A percentile compares a stretch with the other conserved stretches of the same genome.
These are phyloP conservation scores for Ophiostoma himal-ulmi DNA, from an alignment of 2,329 filamentous ascomycete species.

Conservation along the genomic window DNA sequence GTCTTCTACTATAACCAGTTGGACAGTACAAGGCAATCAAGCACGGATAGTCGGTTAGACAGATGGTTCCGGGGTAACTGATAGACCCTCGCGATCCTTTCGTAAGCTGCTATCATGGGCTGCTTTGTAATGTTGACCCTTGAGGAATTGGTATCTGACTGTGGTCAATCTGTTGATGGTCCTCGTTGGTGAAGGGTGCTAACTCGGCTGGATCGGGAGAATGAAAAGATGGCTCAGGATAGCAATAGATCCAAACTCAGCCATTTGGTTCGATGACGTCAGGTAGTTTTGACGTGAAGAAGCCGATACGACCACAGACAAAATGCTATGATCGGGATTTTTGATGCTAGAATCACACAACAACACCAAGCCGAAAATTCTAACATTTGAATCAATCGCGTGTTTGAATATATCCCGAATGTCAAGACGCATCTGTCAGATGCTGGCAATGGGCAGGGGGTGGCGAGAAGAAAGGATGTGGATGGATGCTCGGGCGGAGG, in stretches of 20 bases:
- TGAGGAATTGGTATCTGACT: neutral
- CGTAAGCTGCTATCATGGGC: neutral
- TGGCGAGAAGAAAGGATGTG: neutral
- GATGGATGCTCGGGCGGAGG: neutral
- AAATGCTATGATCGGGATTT: neutral
- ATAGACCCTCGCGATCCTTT: neutral
- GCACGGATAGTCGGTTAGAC: neutral
- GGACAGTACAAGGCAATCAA: neutral
- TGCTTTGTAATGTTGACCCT: neutral
- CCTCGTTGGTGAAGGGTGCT: neutral
- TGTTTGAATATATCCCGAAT: neutral
- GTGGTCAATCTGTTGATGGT: neutral
- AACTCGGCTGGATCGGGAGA: neutral
- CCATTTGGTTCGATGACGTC: neutral
- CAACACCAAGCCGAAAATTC: neutral
- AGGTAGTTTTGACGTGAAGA: neutral
- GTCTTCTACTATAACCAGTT: neutral
- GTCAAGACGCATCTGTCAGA: neutral
- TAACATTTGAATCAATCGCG: neutral
- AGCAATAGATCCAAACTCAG: too few relatives aligned
- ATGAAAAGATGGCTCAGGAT: neutral
- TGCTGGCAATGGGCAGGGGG: neutral
- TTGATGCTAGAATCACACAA: neutral
- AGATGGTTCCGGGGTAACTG: neutral
- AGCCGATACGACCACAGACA: neutral